Conservation (phyloP, 1,284 basidiomycete species). For the Mycena sp. region DNA sequence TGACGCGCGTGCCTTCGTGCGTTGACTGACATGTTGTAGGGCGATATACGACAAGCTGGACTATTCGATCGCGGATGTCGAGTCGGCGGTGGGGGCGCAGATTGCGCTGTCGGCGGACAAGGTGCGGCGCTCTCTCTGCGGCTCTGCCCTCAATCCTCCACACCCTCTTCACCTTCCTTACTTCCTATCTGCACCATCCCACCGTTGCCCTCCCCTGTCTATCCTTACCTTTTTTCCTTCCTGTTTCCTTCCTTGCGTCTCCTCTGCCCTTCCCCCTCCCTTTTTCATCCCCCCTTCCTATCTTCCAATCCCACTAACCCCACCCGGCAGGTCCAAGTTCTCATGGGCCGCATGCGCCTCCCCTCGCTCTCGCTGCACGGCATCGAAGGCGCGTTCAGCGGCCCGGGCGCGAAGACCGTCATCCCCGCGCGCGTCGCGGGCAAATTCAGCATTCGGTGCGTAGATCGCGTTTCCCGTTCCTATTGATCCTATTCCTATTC, state of each 20-base stretch:
- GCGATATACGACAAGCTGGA: conserved; percentile 81
- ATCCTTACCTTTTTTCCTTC: not conserved
- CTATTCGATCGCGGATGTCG: conserved; percentile 81
- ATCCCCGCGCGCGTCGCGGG: conserved; percentile 92
- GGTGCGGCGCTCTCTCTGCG: too few species aligned
- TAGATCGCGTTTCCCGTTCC: conserved; percentile 24
- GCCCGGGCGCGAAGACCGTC: conserved; percentile 92
- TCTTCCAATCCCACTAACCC: too few species aligned
- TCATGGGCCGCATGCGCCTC: conserved; percentile 92
- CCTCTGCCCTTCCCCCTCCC: not conserved
- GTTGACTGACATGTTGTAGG: conserved; percentile 2
- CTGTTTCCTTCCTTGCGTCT: not conserved
- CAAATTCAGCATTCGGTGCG: conserved; percentile 92
- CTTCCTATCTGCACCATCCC: too few species aligned
- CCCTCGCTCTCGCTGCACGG: conserved; percentile 95
- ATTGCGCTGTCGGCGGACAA: conserved; percentile 87
- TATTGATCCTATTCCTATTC: conserved; percentile 9
- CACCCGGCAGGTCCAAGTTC: conserved; percentile 58
- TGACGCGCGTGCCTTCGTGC: too few species aligned
- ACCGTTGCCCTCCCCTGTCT: too few species aligned
- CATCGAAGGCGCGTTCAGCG: conserved; percentile 96
- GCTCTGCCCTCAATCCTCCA: too few species aligned
- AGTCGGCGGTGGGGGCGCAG: conserved; percentile 80
- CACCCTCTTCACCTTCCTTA: too few species aligned
- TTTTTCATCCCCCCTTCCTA: not conserved